Percentiles rank a stretch among this genome's conserved stretches.
These are phyloP conservation scores for Solanum ossicruentum DNA, from an alignment of 257 asterid genomes.

Conservation along the genomic window DNA sequence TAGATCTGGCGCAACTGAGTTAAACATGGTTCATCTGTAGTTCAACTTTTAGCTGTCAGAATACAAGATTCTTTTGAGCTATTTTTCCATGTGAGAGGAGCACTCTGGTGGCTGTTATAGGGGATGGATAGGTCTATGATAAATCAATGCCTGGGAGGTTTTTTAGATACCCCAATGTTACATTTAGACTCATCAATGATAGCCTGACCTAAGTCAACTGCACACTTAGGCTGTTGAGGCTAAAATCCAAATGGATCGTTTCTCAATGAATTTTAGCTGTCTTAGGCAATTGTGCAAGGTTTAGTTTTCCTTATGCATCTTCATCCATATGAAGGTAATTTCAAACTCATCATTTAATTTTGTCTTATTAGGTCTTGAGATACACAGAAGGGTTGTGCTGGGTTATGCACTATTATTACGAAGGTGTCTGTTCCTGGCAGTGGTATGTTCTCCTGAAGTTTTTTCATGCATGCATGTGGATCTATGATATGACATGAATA, in stretches of 20 bases:
- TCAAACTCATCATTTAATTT: not conserved
- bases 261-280: not conserved
- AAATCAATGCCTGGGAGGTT: not conserved
- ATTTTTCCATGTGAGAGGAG: not conserved
- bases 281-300: not conserved
- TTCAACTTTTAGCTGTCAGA: not conserved
- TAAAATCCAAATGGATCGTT: not conserved
- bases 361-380: constrained; percentile 47
- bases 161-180: not conserved
- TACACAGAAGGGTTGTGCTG: constrained; percentile 94
- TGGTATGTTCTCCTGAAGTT: constrained; percentile 36
- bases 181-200: not conserved
- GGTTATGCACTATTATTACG: constrained; percentile 97
- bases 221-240: not conserved
- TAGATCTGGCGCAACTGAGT: not conserved
- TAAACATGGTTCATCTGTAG: not conserved
- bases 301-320: not conserved
- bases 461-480: not conserved
- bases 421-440: constrained; percentile 97
- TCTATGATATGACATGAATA: not conserved
- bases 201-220: not conserved
- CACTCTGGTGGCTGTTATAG: not conserved
- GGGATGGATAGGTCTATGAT: not conserved
- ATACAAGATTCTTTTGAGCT: not conserved
- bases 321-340: not conserved